Base-by-base conservation (phyloP, 768 basidiomycete species). In the Podaxis sp. region DNA sequence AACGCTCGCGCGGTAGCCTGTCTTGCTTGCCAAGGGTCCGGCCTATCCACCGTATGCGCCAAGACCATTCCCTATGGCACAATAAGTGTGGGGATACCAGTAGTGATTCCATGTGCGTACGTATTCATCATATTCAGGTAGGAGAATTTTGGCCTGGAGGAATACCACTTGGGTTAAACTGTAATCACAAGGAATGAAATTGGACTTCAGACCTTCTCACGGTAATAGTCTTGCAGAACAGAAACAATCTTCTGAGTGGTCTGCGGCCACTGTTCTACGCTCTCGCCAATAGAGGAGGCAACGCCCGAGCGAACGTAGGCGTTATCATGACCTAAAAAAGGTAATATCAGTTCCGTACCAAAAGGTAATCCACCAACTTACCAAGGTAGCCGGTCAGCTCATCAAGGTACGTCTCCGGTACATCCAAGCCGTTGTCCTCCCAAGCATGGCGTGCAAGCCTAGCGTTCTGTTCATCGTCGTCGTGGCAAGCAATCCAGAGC, bases 361-460 rank as follows among this genome's bases (percentile, higher is more conserved):
- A 1, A 50, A 36, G 22, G 19, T 6, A 57, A 51, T 55, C 29
- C 41, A 22, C 1, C 37, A 22, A 69, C 82, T 51, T 71, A 93
- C 95, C 89, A 17, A 98, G 80, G 68, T 86, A 92, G 0, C 71
- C 72, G 11, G 91, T 69, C 12, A 98, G 76, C 50, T 80, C 79
- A 0, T 73, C 70, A 0, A 93, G 72, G 74, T 86, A 83, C 5
- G 73, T 72, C 65, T 94, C 92, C 0, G 90, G 85, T 9, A 96
- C 85, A 68, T 97, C 94, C 40, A 98, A 73, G 3, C 93, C 96
- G 65, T 98, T 98, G 65, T 98, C 97, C 59, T 97, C 96, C 96
- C 96, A 98, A 9, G 93, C 75, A 64, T 88, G 86, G 24, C 77
- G 76, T 15, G 96, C 95, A 43, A 98, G 77, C 55, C 89, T 80